Evolutionary conservation across 148 eudicot genomes (phyloP).

Genomic region (Suaeda aralocaspica): DNA sequence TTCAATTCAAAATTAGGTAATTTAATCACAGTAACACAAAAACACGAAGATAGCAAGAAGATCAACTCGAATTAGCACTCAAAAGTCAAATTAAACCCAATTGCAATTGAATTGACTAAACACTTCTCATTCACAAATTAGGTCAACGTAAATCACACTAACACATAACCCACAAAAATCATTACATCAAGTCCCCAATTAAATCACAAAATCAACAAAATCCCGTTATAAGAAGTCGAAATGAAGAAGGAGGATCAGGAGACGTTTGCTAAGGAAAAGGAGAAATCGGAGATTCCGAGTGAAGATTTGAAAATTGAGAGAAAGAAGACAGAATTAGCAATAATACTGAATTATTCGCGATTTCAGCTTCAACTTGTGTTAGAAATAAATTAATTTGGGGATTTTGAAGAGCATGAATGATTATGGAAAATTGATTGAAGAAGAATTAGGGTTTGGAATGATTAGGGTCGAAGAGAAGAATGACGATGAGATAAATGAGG

Average conservation of each 20-base stretch:
- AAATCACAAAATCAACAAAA: not conserved
- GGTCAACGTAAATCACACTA: too few relatives aligned
- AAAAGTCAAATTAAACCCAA: too few relatives aligned
- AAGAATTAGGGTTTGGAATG: not conserved
- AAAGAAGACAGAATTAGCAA: conserved; percentile 29
- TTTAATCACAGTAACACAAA: too few relatives aligned
- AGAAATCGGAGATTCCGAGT: conserved; percentile 13
- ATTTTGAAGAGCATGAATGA: not conserved
- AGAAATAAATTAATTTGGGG: not conserved
- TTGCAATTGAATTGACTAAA: too few relatives aligned
- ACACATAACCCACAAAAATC: conserved; percentile 8
- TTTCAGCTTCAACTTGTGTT: conserved; percentile 11
- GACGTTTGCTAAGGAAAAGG: conserved; percentile 20
- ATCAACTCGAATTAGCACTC: too few relatives aligned
- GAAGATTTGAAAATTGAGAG: conserved; percentile 25
- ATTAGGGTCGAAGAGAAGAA: not conserved
- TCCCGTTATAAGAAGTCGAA: conserved; percentile 8
- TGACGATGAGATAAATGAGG: not conserved
- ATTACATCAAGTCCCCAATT: not conserved
- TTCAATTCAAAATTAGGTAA: not conserved
- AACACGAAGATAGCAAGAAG: too few relatives aligned
- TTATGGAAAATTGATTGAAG: not conserved
- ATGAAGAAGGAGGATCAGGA: conserved; percentile 20
- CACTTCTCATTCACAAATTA: too few relatives aligned
- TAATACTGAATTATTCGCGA: conserved; percentile 5